A percentile compares a stretch with the other conserved stretches of the same genome.
Evolutionary conservation across 352 stramenopile species (phyloP).

Genomic region (Elongisporangium prolatum): DNA sequence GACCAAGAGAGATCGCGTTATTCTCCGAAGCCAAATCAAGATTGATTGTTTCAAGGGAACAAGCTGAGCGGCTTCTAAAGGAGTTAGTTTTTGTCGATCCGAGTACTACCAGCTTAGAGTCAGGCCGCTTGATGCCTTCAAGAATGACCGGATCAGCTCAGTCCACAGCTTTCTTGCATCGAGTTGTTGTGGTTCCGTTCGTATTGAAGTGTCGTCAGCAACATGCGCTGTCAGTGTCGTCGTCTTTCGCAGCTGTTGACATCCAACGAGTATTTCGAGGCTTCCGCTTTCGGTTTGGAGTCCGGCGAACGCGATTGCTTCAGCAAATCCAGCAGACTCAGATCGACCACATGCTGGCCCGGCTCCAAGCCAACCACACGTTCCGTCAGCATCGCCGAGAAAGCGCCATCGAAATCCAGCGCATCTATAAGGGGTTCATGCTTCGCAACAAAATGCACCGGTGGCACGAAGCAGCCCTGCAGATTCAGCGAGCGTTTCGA

Average conservation of each 20-base stretch:
- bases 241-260: constrained; percentile 21
- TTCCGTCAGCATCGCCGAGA: constrained; percentile 41
- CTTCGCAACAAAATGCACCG: constrained; percentile 21
- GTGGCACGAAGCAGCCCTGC: constrained; percentile 24
- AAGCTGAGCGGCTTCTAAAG: constrained; percentile 40
- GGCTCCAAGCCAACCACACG: constrained; percentile 26
- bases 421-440: constrained; percentile 46
- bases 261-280: constrained; percentile 50
- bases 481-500: constrained; percentile 55
- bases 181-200: constrained; percentile 37
- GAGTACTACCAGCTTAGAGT: not conserved
- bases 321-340: constrained; percentile 47
- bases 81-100: constrained; percentile 41
- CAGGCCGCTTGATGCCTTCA: not conserved
- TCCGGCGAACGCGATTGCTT: constrained; percentile 36
- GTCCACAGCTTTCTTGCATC: constrained; percentile 8
- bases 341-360: constrained; percentile 29
- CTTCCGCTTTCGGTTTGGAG: constrained; percentile 46
- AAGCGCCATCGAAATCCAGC: constrained; percentile 46
- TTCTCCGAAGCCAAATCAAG: constrained; percentile 35
- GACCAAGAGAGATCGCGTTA: constrained; percentile 24
- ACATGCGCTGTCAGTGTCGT: not conserved
- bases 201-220: constrained; percentile 39
- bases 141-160: not conserved
- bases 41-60: constrained; percentile 30